phyloP scores from a whole-genome alignment of 371 early-diverging fungal species.

The Syncephalis fuscata region DNA sequence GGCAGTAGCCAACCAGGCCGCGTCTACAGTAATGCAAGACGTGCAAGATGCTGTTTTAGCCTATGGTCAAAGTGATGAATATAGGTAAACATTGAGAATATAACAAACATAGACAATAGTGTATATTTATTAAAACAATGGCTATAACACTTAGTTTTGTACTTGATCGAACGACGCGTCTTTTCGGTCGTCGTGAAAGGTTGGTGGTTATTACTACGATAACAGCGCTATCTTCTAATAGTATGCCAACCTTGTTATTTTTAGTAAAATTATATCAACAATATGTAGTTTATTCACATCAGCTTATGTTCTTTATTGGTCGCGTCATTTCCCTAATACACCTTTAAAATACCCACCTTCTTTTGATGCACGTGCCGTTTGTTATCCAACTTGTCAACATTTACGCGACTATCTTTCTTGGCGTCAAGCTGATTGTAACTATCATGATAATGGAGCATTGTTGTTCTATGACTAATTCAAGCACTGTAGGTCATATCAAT shows the following conservation, averaged over 20 bases:
- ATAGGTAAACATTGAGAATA: slow-evolving; percentile 23
- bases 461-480: too few relatives aligned
- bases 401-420: slow-evolving; percentile 84
- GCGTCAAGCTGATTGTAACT: slow-evolving; percentile 86
- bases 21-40: slow-evolving; percentile 57
- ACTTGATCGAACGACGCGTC: slow-evolving; percentile 34
- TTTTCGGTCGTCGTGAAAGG: slow-evolving; percentile 66
- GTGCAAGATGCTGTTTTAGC: slow-evolving; percentile 68
- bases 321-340: slow-evolving; percentile 42
- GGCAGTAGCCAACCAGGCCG: slow-evolving; percentile 72
- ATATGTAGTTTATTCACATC: slow-evolving; percentile 76
- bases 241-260: too few relatives aligned
- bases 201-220: slow-evolving; percentile 5
- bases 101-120: too few relatives aligned
- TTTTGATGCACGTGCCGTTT: slow-evolving; percentile 81
- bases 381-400: slow-evolving; percentile 65
- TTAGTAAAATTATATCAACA: slow-evolving; percentile 69
- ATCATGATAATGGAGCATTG: neutral
- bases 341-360: slow-evolving; percentile 62
- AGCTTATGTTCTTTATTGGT: slow-evolving; percentile 72
- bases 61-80: slow-evolving; percentile 94
- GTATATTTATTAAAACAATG: neutral
- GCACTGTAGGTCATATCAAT: slow-evolving; percentile 69
- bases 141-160: slow-evolving; percentile 36
- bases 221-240: too few relatives aligned